Base-by-base conservation (phyloP, 306 rosid genomes). In the Vicia sativa region DNA sequence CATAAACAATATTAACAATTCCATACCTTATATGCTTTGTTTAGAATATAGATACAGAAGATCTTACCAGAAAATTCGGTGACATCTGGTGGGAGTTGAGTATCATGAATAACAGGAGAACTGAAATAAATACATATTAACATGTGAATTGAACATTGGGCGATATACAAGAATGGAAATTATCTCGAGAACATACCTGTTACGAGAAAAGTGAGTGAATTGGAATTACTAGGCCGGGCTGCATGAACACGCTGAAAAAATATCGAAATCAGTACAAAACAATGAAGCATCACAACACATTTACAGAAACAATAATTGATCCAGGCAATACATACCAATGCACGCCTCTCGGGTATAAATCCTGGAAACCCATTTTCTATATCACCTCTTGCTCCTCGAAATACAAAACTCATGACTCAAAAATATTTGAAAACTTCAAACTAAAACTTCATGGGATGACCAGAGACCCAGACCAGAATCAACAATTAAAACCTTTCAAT, bases 121-220 rank as follows among this genome's bases (percentile, higher is more conserved):
- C 96, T 92, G 89, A 70, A 80, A 65, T 50, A 21, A 21, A 81
- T 44, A 66, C 67, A 48, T 39, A 63, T 11, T 9, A 75, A 50
- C 11, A 19, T 13, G 16, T 39, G 10, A 59, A 69, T 49, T 46
- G 44, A 62, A 68, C 11, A 63, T 16, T n/a, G 62, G 42, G 25
- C 57, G 44, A 43, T 35, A 74, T 45, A 29, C 35, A 55, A 41
- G 62, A 13, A 60, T 59, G 11, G 45, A 44, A 61, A 39, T 45
- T 5, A 31, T 49, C 6, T 31, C n/a, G 44, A 26, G 3, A 52
- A 43, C 19, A 21, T 80, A 90, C 98, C 96, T 81, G 98, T 92
- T 61, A 92, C 93, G 25, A 92, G 98, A 80, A 92, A 92, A 58
- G 95, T 91, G 53, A 92, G 93, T 5, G 96, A 92, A 68, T 86